These are phyloP conservation scores for Cystobasidiopsis lactophilus DNA, from an alignment of 768 basidiomycete genomes.

Conservation along the genomic window DNA sequence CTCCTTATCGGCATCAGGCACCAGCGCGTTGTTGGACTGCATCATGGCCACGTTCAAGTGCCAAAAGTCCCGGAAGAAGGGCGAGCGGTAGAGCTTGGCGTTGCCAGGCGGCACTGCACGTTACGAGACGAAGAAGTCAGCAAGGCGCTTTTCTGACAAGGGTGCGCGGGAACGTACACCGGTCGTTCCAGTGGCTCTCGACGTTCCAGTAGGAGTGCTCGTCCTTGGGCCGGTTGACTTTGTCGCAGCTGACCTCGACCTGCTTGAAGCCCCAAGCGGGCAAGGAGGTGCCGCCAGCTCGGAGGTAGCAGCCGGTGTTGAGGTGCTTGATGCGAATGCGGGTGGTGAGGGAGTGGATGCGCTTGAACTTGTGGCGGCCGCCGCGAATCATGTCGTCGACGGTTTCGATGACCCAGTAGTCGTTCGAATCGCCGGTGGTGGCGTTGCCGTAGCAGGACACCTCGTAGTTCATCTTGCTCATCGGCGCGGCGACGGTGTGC, in stretches of 20 bases:
- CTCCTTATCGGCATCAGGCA: conserved; percentile 95
- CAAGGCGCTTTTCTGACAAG: neutral
- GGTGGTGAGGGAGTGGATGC: conserved; percentile 78
- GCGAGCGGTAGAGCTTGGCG: conserved; percentile 60
- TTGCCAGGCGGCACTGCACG: conserved; percentile 56
- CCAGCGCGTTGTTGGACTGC: conserved; percentile 94
- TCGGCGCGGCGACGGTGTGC: conserved; percentile 63
- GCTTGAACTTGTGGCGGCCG: conserved; percentile 31
- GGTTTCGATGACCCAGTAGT: conserved; percentile 80
- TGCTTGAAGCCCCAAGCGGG: conserved; percentile 99
- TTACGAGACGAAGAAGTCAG: too few relatives aligned
- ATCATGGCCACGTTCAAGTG: conserved; percentile 99
- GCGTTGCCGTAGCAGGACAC: conserved; percentile 84
- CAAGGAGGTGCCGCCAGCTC: conserved; percentile 64
- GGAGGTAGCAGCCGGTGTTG: conserved; percentile 59
- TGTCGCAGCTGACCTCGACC: conserved; percentile 81
- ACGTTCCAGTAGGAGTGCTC: conserved; percentile 92
- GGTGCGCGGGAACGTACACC: conserved; percentile 38
- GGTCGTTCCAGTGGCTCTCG: conserved; percentile 89
- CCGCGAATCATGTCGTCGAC: conserved; percentile 62
- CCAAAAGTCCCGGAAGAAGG: conserved; percentile 93
- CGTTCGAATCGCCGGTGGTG: conserved; percentile 66
- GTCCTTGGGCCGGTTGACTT: conserved; percentile 59
- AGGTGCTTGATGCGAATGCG: conserved; percentile 62
- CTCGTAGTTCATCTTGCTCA: conserved; percentile 73